Evolutionary conservation across 192 early-diverging fungal species (phyloP).

Genomic region (Umbelopsis isabellina): DNA sequence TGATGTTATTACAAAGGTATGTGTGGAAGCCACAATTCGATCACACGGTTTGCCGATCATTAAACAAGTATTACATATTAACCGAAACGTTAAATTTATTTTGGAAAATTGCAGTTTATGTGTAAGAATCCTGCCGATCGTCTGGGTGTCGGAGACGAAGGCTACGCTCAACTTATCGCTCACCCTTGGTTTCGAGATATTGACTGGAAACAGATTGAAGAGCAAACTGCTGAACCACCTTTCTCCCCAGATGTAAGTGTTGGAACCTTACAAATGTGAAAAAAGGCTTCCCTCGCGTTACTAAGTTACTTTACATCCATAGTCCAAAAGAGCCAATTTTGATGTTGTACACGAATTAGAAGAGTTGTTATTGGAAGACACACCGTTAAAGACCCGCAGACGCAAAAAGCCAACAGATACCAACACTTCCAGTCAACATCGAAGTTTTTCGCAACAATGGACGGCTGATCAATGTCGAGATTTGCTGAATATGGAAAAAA

Average conservation of each 20-base stretch:
- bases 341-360: conserved; percentile 96
- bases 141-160: conserved; percentile 78
- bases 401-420: conserved; percentile 45
- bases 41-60: no score
- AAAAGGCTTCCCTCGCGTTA: no score
- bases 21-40: not conserved
- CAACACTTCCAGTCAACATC: conserved; percentile 41
- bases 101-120: not conserved
- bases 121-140: conserved; percentile 64
- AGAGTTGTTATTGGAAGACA: conserved; percentile 92
- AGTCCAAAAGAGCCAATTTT: conserved; percentile 85
- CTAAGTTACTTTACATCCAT: no score
- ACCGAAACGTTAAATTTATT: conserved; percentile 36
- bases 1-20: conserved; percentile 55
- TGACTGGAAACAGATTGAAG: conserved; percentile 76
- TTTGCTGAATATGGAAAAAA: conserved; percentile 75
- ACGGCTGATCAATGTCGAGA: conserved; percentile 49
- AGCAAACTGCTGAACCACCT: conserved; percentile 73
- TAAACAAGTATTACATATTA: no score
- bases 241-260: conserved; percentile 83
- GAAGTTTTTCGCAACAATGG: conserved; percentile 16
- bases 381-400: conserved; percentile 80
- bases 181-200: conserved; percentile 83
- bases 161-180: conserved; percentile 64
- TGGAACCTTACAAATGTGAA: no score